Conservation (phyloP, 202 grass and related monocot genomes). For the Saccharum hybrid region DNA sequence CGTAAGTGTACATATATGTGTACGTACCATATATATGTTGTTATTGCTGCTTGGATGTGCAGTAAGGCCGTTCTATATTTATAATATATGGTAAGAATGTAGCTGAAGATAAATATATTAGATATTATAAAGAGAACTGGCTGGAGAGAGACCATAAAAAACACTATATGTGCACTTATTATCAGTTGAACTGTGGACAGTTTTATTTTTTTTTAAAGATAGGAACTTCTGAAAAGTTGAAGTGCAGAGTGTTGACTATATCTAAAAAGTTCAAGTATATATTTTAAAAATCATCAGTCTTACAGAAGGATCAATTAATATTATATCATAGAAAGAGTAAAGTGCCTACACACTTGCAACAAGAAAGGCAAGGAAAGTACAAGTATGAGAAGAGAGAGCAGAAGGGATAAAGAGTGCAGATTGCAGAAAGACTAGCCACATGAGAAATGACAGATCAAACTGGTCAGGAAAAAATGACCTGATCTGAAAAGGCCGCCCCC, state of each 20-base stretch:
- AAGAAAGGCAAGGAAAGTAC: slow-evolving; percentile 50
- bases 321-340: slow-evolving; percentile 52
- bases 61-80: slow-evolving; percentile 19
- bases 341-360: slow-evolving; percentile 40
- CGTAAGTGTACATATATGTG: background rate
- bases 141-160: background rate
- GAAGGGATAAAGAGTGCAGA: slow-evolving; percentile 51
- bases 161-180: background rate
- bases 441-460: slow-evolving; percentile 56
- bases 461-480: slow-evolving; percentile 12
- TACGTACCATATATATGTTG: background rate
- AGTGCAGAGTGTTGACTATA: slow-evolving; percentile 29
- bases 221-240: slow-evolving; percentile 38
- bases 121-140: too few relatives aligned
- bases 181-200: slow-evolving; percentile 29
- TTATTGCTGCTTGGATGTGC: slow-evolving; percentile 36
- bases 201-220: background rate
- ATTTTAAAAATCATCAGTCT: slow-evolving; percentile 33
- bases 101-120: too few relatives aligned
- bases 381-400: slow-evolving; percentile 48
- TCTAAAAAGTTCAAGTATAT: slow-evolving; percentile 19
- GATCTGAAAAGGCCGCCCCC: slow-evolving; percentile 38
- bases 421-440: slow-evolving; percentile 54
- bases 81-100: background rate
- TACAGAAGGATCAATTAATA: slow-evolving; percentile 32